phyloP scores from a whole-genome alignment of 202 grass and related monocot genomes.

The Musa balbisiana region DNA sequence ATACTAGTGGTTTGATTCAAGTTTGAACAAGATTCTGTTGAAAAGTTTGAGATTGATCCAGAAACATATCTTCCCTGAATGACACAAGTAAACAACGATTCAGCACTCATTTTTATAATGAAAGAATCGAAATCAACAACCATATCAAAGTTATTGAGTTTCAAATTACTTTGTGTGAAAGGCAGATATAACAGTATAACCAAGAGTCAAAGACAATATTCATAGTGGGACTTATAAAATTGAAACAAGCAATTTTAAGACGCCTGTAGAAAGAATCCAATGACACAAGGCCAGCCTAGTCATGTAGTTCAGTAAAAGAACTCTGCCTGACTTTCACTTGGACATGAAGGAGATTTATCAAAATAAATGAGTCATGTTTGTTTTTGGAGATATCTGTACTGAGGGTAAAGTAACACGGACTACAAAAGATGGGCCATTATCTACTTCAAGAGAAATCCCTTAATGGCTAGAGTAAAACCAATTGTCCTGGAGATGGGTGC shows the following conservation, averaged over 20 bases:
- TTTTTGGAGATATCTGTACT: no score
- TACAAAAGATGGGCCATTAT: no score
- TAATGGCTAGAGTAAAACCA: no score
- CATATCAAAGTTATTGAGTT: no score
- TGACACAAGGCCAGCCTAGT: not conserved
- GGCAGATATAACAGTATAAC: not conserved
- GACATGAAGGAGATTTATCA: no score
- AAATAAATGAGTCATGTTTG: no score
- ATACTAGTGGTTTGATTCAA: conserved; percentile 33
- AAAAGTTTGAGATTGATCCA: conserved; percentile 41
- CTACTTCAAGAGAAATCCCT: no score
- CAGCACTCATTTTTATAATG: conserved; percentile 9
- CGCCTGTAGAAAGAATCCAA: not conserved
- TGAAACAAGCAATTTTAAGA: not conserved
- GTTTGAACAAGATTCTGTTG: conserved; percentile 43
- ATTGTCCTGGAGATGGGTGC: no score
- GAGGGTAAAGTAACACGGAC: no score
- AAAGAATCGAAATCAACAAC: conserved; percentile 5
- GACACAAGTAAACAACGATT: conserved; percentile 15
- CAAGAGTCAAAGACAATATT: not conserved
- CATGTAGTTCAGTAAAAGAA: not conserved
- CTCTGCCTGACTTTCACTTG: not conserved
- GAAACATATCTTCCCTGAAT: conserved; percentile 74
- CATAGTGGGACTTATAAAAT: not conserved
- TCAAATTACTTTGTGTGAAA: not conserved